These are phyloP conservation scores for Chlorella sp. DNA, from an alignment of 139 green algal species.

Conservation along the genomic window DNA sequence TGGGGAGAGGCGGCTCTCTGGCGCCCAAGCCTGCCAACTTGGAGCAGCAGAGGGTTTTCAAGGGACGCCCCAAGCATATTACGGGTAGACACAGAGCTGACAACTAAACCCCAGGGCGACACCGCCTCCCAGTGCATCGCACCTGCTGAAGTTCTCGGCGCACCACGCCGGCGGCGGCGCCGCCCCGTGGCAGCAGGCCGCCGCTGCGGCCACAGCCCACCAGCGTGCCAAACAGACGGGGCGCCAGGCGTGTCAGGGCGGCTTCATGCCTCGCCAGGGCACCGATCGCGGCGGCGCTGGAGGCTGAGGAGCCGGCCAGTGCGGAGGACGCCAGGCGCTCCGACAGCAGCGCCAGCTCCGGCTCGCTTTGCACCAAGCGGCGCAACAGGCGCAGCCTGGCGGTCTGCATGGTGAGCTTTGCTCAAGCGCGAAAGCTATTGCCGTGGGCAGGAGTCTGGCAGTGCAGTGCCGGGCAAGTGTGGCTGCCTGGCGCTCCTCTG, in stretches of 20 bases:
- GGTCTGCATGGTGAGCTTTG: too few species aligned
- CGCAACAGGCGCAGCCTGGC: too few species aligned
- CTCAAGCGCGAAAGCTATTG: too few species aligned
- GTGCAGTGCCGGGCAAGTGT: too few species aligned
- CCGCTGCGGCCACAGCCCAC: neutral
- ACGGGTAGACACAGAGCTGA: neutral
- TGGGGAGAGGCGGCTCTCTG: too few species aligned
- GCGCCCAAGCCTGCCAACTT: too few species aligned
- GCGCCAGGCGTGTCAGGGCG: neutral
- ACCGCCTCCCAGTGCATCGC: too few species aligned
- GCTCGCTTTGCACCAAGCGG: slow-evolving; percentile 15
- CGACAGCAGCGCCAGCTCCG: slow-evolving; percentile 4
- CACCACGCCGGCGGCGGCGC: neutral
- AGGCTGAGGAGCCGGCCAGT: neutral
- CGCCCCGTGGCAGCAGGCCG: neutral
- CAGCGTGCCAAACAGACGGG: slow-evolving; percentile 18
- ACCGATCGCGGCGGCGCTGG: neutral
- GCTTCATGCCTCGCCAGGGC: neutral
- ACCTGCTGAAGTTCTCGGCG: slow-evolving; percentile 1
- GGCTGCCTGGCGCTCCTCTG: too few species aligned
- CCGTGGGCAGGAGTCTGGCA: too few species aligned
- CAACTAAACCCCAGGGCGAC: neutral
- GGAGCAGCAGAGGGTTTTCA: too few species aligned
- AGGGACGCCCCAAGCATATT: too few species aligned
- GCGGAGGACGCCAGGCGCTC: slow-evolving; percentile 17